A percentile compares a stretch with the other conserved stretches of the same genome.
Conservation (phyloP, 2,329 filamentous ascomycete genomes). For the Nothophoma quercina region DNA sequence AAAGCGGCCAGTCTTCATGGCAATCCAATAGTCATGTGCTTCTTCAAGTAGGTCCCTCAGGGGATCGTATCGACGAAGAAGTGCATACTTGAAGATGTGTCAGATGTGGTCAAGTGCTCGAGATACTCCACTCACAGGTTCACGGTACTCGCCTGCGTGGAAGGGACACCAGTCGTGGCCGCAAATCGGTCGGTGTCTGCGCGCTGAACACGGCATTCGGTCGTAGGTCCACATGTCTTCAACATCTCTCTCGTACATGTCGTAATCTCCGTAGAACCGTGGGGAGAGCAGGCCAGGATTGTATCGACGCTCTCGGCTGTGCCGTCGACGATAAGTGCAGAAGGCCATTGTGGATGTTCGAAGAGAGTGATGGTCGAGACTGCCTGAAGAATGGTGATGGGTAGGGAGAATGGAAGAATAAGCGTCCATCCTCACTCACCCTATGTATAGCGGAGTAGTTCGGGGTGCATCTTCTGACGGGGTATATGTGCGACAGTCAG, state of each 20-base stretch:
- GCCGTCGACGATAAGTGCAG: background rate
- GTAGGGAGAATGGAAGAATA: background rate
- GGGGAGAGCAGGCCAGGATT: background rate
- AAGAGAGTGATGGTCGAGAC: no score
- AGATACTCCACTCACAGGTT: background rate
- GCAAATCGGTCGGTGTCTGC: background rate
- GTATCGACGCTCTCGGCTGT: background rate
- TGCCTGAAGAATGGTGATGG: no score
- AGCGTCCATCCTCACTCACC: background rate
- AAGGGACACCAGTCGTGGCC: background rate
- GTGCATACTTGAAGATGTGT: background rate
- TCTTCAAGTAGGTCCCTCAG: background rate
- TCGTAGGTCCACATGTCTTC: background rate
- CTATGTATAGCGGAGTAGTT: background rate
- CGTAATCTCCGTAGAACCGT: background rate
- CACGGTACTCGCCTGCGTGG: conserved; percentile 4
- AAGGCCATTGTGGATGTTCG: background rate
- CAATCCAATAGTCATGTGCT: background rate
- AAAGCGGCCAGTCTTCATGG: background rate
- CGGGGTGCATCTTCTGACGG: background rate
- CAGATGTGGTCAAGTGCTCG: background rate
- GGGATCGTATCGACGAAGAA: background rate
- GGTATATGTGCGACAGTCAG: background rate
- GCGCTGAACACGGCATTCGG: background rate
- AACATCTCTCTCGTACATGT: background rate